Conservation (phyloP, 495 filamentous ascomycete genomes). For the Elasticomyces elasticus region DNA sequence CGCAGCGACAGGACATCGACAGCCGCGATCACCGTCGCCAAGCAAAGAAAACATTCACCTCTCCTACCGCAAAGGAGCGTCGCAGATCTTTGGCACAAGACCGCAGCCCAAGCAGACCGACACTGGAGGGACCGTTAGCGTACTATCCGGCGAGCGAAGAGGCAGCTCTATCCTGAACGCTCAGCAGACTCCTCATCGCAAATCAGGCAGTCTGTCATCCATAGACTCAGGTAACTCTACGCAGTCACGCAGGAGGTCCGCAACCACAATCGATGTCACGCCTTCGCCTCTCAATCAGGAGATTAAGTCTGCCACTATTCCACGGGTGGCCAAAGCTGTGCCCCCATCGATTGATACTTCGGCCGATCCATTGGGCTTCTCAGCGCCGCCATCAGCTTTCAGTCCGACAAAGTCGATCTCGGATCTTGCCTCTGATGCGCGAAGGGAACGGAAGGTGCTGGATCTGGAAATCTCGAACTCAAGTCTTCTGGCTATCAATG, state of each 20-base stretch:
- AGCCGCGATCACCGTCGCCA: constrained; percentile 26
- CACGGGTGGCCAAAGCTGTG: constrained; percentile 1
- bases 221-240: constrained; percentile 14
- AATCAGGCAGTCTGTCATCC: constrained; percentile 19
- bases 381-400: constrained; percentile 21
- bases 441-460: constrained; percentile 86
- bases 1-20: constrained; percentile 7
- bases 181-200: constrained; percentile 4
- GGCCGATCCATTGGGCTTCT: not conserved
- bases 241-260: constrained; percentile 13
- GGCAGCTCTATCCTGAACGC: not conserved
- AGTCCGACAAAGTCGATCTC: constrained; percentile 40
- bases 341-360: constrained; percentile 14
- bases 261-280: constrained; percentile 1
- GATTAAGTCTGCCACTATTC: constrained; percentile 8
- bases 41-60: constrained; percentile 33
- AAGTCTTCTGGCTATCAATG: constrained; percentile 92
- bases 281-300: constrained; percentile 12
- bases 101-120: constrained; percentile 10
- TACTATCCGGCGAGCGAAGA: not conserved
- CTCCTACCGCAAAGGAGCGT: constrained; percentile 35
- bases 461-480: constrained; percentile 98
- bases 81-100: constrained; percentile 28
- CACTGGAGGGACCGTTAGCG: not conserved
- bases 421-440: constrained; percentile 70